Conservation (phyloP, 1,284 basidiomycete genomes). For the Chondrostereum purpureum region DNA sequence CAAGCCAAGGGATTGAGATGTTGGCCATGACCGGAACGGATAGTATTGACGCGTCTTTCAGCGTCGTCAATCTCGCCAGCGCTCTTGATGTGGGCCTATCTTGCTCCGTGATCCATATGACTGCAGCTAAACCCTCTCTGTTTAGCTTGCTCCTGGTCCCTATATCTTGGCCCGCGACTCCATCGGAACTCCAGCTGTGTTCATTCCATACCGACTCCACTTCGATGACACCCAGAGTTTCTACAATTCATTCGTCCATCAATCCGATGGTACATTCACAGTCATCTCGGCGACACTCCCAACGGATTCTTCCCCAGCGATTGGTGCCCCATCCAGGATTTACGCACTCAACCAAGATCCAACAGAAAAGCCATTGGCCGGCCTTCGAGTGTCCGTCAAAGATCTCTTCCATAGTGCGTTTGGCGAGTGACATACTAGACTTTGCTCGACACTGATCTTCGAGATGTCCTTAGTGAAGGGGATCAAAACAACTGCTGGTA, state of each 20-base stretch:
- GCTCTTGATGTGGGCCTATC: neutral
- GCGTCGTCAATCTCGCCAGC: neutral
- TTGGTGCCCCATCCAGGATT: slow-evolving; percentile 10
- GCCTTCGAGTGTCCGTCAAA: slow-evolving; percentile 9
- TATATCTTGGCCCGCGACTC: neutral
- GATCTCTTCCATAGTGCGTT: slow-evolving; percentile 9
- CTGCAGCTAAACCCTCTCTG: neutral
- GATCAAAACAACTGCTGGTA: slow-evolving; percentile 7
- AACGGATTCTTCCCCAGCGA: slow-evolving; percentile 13
- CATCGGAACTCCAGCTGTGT: neutral
- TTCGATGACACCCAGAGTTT: slow-evolving; percentile 6
- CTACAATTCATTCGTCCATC: slow-evolving; percentile 7
- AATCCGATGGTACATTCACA: slow-evolving; percentile 11
- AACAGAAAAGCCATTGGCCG: slow-evolving; percentile 8
- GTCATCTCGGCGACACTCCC: slow-evolving; percentile 11
- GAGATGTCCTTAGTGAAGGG: slow-evolving; percentile 8
- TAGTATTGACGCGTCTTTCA: neutral
- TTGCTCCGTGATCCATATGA: too few species aligned
- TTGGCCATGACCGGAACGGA: neutral
- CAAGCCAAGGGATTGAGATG: neutral
- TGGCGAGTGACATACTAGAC: too few species aligned
- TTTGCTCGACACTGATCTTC: too few species aligned
- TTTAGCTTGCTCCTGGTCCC: neutral
- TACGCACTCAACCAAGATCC: slow-evolving; percentile 12
- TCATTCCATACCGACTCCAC: neutral